Evolutionary conservation across 108 stramenopile genomes (phyloP), one percentile per base, ranked within the genome.

Genomic region (Conticribra guillardii): DNA sequence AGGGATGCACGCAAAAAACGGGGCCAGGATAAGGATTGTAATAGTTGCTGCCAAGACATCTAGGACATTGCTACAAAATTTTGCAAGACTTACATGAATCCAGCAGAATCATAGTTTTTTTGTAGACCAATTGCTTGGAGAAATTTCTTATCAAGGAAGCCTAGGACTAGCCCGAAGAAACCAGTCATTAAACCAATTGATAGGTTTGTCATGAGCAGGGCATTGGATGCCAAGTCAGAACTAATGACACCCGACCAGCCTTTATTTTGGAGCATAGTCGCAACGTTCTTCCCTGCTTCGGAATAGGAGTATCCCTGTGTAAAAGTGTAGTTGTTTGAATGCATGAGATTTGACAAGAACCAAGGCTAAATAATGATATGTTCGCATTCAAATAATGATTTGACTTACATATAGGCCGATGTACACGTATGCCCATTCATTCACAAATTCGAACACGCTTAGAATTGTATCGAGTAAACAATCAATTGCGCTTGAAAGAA

Each of bases 221-320:
- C 85, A 22, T 80, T 80, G 21, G 56, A 73, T 11, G 67, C 79
- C n/a, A 86, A 64, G 37, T 84, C 77, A 54, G 85, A 83, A 1
- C 77, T 68, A 14, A 89, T 83, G 45, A 86, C 71, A 9, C 68
- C 69, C 21, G 73, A 68, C 82, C 83, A 86, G 33, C 89, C 89
- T 45, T 87, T 86, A 41, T 69, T 67, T 62, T 81, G 71, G 54
- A 96, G 91, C 22, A 96, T 74, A 26, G 60, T 67, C 1, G 87
- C 61, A 27, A 90, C 90, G 27, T 84, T 82, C 29, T 68, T 54
- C 17, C 87, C 90, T 22, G 89, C 86, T 21, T 73, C 65, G 51
- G 67, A 48, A 62, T 84, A 96, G 37, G 73, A 69, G 52, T 89
- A 84, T 0, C 89, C 92, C 71, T 96, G 89, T n/a, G 37, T 11